Evolutionary conservation across 2,329 filamentous ascomycete species (phyloP).

Genomic region (Cladophialophora psammophila): DNA sequence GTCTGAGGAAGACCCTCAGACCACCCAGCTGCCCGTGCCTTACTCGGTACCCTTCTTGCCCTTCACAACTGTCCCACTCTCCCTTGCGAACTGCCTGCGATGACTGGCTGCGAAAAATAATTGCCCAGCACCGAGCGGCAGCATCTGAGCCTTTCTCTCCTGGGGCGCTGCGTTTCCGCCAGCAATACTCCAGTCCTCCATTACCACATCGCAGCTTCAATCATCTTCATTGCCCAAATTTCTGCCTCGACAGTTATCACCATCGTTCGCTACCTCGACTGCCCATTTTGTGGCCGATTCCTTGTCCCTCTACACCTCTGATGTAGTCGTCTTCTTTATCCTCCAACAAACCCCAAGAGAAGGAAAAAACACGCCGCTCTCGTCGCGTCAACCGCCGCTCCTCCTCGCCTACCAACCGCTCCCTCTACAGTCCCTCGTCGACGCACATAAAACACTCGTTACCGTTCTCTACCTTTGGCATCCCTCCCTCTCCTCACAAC

Average conservation of each 20-base stretch:
- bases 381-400: background rate
- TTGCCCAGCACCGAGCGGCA: slow-evolving; percentile 5
- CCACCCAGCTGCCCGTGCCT: slow-evolving; percentile 3
- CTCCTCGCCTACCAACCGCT: background rate
- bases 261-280: slow-evolving; percentile 7
- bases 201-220: slow-evolving; percentile 11
- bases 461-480: background rate
- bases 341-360: slow-evolving; percentile 12
- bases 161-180: slow-evolving; percentile 15
- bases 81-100: slow-evolving; percentile 9
- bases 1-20: slow-evolving; percentile 1
- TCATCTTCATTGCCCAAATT: slow-evolving; percentile 5
- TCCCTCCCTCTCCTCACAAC: slow-evolving; percentile 5
- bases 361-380: slow-evolving; percentile 18
- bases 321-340: slow-evolving; percentile 27
- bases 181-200: slow-evolving; percentile 4
- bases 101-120: slow-evolving; percentile 19
- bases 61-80: slow-evolving; percentile 9
- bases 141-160: slow-evolving; percentile 7
- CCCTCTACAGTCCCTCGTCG: slow-evolving; percentile 6
- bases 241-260: slow-evolving; percentile 12
- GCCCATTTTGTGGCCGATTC: slow-evolving; percentile 8
- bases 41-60: slow-evolving; percentile 4
- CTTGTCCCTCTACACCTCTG: slow-evolving; percentile 11
- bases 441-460: slow-evolving; percentile 13